Conservation (phyloP, 2,329 filamentous ascomycete genomes). For the Rhinocladiella similis region DNA sequence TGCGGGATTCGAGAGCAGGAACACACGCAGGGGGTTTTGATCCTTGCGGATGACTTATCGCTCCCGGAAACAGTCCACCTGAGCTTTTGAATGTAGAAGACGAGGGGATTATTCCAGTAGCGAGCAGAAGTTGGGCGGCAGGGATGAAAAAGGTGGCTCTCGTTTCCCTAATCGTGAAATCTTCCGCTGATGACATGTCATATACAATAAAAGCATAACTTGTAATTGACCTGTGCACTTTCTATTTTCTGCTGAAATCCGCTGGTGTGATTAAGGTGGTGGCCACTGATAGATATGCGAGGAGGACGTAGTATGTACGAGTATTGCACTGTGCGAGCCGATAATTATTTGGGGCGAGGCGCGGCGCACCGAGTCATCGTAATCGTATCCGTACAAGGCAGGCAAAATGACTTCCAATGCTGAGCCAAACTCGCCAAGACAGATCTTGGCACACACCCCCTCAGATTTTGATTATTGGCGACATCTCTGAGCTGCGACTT, state of each 20-base stretch:
- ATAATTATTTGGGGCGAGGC: background rate
- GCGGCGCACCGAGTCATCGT: no score
- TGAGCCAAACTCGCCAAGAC: background rate
- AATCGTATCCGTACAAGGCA: background rate
- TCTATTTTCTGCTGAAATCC: no score
- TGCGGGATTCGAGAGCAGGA: conserved; percentile 23
- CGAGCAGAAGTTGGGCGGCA: conserved; percentile 7
- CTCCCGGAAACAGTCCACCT: conserved; percentile 1
- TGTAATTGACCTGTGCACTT: conserved; percentile 8
- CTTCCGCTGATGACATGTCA: conserved; percentile 24
- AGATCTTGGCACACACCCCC: background rate
- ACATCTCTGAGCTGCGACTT: background rate
- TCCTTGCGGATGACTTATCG: conserved; percentile 7
- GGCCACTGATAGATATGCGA: no score
- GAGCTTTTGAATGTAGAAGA: background rate
- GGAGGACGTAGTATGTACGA: no score
- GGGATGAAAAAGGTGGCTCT: conserved; percentile 13
- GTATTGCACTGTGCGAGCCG: no score
- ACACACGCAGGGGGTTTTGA: conserved; percentile 5
- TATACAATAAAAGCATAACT: conserved; percentile 28
- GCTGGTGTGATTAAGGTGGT: no score
- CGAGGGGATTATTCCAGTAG: background rate
- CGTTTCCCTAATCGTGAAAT: conserved; percentile 14
- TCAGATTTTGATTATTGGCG: background rate
- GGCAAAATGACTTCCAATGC: background rate